Conservation (phyloP, 345 rosid genomes). For the Limnanthes douglasii region DNA sequence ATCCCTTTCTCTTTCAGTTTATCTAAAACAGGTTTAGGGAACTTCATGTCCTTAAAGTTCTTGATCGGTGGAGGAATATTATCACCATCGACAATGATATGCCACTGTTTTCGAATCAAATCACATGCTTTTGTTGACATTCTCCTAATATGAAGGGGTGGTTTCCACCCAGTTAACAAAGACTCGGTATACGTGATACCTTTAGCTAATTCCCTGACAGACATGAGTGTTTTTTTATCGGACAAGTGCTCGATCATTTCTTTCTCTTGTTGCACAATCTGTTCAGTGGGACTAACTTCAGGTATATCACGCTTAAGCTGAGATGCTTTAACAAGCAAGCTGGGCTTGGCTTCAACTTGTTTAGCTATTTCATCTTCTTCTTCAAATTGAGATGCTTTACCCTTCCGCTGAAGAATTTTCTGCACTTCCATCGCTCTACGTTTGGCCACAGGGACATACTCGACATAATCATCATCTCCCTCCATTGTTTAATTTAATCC, state of each 20-base stretch:
- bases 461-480: slow-evolving; percentile 60
- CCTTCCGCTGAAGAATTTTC: slow-evolving; percentile 69
- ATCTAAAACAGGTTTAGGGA: slow-evolving; percentile 54
- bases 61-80: slow-evolving; percentile 74
- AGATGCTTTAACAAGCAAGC: slow-evolving; percentile 75
- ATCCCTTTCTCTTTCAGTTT: slow-evolving; percentile 68
- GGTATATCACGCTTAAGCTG: slow-evolving; percentile 84
- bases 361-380: slow-evolving; percentile 56
- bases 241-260: slow-evolving; percentile 86
- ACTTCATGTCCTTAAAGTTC: slow-evolving; percentile 78
- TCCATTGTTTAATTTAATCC: slow-evolving; percentile 32
- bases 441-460: slow-evolving; percentile 70
- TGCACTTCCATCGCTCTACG: slow-evolving; percentile 68
- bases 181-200: slow-evolving; percentile 82
- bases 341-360: slow-evolving; percentile 63
- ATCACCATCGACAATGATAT: slow-evolving; percentile 80
- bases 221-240: slow-evolving; percentile 73
- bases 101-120: slow-evolving; percentile 79
- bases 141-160: slow-evolving; percentile 46
- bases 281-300: slow-evolving; percentile 60
- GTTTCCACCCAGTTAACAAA: slow-evolving; percentile 78
- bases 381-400: slow-evolving; percentile 36
- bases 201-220: slow-evolving; percentile 81
- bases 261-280: slow-evolving; percentile 75
- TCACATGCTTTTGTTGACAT: slow-evolving; percentile 48